Base-by-base conservation (phyloP, 140 eudicot species). In the Anethum foeniculum region DNA sequence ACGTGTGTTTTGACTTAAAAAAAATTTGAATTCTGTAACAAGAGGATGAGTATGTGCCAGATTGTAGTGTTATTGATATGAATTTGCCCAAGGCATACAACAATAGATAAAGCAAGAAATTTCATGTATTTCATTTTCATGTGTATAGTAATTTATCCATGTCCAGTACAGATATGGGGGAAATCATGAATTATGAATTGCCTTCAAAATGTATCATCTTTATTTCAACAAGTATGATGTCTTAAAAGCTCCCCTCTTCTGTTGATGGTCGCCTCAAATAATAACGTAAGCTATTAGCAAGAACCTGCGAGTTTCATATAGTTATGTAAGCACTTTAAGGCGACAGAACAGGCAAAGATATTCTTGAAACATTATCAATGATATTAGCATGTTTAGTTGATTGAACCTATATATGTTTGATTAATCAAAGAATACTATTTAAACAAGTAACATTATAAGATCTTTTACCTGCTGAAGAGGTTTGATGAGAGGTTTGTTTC, bases 261-360 rank as follows among this genome's bases (percentile, higher is more conserved):
- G 98, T 94, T 49, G 91, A 77, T 47, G 97, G 97, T 77, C 97
- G 86, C 91, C 97, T 89, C 86, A 94, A 85, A 87, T 80, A 94
- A 79, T 94, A 94, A 23, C 98, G 87, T 77, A 94, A 81, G 85
- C 97, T 94, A 81, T 92, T 94, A 18, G 90, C 96, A 88, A 94
- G 85, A 81, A 94, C 97, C 96, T 93, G 87, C 81, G 44, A 78
- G 56, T 5, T 75, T 74, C 58, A 25, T 43, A 74, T 44, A 15
- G 21, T 9, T 73, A 71, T 71, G 46, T 56, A n/a, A 48, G 71
- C 81, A 28, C 73, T 25, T 64, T 27, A 65, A 65, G 21, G 27
- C 65, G 28, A 56, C 65, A 2, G 12, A 56, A 23, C 62, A 56
- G 11, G 28, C 21, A 21, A 41, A 41, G 46, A 41, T 39, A 39